Evolutionary conservation across 140 eudicot genomes (phyloP), one percentile per base, ranked within the genome.

Genomic region (Eryngium alpinum): DNA sequence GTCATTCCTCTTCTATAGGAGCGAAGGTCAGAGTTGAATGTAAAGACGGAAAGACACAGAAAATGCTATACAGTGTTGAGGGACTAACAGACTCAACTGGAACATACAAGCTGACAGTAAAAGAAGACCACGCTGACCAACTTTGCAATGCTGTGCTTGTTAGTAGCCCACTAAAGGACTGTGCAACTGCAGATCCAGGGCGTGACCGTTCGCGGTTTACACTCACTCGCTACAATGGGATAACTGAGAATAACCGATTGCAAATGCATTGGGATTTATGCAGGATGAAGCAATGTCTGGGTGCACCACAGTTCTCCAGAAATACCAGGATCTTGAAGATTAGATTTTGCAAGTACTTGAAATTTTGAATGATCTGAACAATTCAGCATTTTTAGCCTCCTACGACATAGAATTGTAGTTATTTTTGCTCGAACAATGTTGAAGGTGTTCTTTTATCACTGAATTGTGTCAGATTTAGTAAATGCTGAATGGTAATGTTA

Each of bases 201-300:
- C 92, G 97, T 31, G 91, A 92, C 79, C 92, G 91, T 52, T 88
- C 96, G 5, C 90, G 89, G 62, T 93, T 91, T 77, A 85, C 83
- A 79, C 93, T 93, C 79, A 91, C 94, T 84, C 85, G 92, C 85
- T 85, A 91, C 94, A 93, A 91, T 27, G 98, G 98, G 43, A 88
- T 93, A 75, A 88, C 38, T 22, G 90, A 97, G 0, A 84, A 85
- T 79, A 32, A 60, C 14, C 89, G 98, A 12, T 91, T 66, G 98
- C 94, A 16, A 93, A 93, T 65, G 86, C 90, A 59, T 79, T 93
- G 88, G 98, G 97, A 18, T 93, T 93, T 90, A 81, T 87, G 88
- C 86, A 81, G 88, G 86, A 84, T 16, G 78, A 75, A 65, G 81
- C 91, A 72, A 75, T 93, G 91, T 86, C 92, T 65, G 89, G 84